These are phyloP conservation scores for Cystobasidium pallidum DNA, from an alignment of 1,284 basidiomycete species.

Conservation along the genomic window DNA sequence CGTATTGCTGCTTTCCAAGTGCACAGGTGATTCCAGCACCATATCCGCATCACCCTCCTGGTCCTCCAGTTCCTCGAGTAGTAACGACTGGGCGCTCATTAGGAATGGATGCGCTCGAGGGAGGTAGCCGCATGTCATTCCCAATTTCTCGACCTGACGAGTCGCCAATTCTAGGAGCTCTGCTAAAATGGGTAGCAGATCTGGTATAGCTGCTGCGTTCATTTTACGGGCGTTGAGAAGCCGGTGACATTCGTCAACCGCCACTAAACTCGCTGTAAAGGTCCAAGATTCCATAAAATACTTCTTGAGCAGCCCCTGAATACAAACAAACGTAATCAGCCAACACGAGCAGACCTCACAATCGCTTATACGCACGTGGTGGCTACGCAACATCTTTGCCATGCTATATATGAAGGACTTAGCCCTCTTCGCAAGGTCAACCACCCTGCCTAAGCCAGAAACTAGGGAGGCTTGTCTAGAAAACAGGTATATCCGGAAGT, in stretches of 20 bases:
- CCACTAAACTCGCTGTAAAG: constrained; percentile 85
- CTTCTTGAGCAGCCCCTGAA: constrained; percentile 68
- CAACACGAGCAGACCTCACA: neutral
- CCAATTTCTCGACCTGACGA: constrained; percentile 81
- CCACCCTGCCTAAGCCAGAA: constrained; percentile 69
- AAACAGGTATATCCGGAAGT: constrained; percentile 89
- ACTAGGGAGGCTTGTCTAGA: constrained; percentile 80
- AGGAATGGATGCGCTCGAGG: constrained; percentile 75
- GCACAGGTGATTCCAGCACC: neutral
- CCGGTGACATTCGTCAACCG: constrained; percentile 78
- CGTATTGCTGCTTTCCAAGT: constrained; percentile 64
- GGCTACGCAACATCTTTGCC: constrained; percentile 71
- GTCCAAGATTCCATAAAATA: constrained; percentile 92
- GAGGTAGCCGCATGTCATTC: constrained; percentile 71
- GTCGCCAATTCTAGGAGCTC: constrained; percentile 80
- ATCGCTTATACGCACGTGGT: constrained; percentile 64
- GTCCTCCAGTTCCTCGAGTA: constrained; percentile 11
- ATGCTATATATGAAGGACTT: constrained; percentile 78
- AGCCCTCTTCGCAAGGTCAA: constrained; percentile 70
- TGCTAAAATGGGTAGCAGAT: constrained; percentile 64
- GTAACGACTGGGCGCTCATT: constrained; percentile 62
- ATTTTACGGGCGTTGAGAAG: constrained; percentile 67
- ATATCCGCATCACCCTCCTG: neutral
- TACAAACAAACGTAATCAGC: constrained; percentile 10
- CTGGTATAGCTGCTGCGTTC: constrained; percentile 43